These are phyloP conservation scores for Phoma sp. DNA, from an alignment of 2,329 filamentous ascomycete species.

Conservation along the genomic window DNA sequence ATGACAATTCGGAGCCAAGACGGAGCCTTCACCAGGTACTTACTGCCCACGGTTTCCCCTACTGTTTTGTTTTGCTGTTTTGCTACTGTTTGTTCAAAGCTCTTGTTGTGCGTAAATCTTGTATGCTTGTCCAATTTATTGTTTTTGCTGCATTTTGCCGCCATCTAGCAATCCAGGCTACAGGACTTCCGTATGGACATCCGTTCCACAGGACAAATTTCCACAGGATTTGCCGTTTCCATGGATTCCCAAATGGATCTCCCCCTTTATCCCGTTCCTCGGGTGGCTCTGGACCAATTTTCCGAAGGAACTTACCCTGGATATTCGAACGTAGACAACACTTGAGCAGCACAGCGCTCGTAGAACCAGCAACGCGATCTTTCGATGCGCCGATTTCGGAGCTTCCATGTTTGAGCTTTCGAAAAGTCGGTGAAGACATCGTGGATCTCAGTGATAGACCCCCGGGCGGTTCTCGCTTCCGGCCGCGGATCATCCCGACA, in stretches of 20 bases:
- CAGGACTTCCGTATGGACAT: constrained; percentile 27
- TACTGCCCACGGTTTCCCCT: constrained; percentile 48
- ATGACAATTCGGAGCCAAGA: constrained; percentile 53
- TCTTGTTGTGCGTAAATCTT: constrained; percentile 35
- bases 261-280: constrained; percentile 23
- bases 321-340: constrained; percentile 12
- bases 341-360: constrained; percentile 27
- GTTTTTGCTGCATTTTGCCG: constrained; percentile 32
- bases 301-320: background rate
- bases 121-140: constrained; percentile 32
- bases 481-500: constrained; percentile 21
- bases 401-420: constrained; percentile 35
- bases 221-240: constrained; percentile 21
- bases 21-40: constrained; percentile 51
- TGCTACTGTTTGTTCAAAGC: constrained; percentile 22
- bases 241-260: constrained; percentile 27
- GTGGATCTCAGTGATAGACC: constrained; percentile 23
- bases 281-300: constrained; percentile 6
- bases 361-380: constrained; percentile 36
- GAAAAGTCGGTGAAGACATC: constrained; percentile 32
- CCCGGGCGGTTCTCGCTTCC: constrained; percentile 27
- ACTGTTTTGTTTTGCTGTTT: constrained; percentile 30
- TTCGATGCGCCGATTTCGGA: constrained; percentile 33
- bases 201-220: constrained; percentile 28
- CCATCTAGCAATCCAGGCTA: constrained; percentile 40